Conservation (phyloP, 371 early-diverging fungal species). For the Choanephora cucurbitarum region DNA sequence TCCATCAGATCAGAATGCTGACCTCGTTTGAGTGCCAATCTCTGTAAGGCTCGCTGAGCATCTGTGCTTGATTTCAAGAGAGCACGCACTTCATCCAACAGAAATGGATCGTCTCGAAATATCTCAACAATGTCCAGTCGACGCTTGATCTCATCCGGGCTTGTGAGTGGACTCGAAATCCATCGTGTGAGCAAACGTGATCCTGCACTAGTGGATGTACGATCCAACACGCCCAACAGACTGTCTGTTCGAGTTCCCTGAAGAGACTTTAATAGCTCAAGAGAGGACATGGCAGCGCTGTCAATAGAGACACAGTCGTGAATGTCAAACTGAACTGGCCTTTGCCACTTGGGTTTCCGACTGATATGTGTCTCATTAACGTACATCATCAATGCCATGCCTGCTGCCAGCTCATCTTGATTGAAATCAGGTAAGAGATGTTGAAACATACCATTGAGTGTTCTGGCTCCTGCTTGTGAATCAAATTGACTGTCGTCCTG, state of each 20-base stretch:
- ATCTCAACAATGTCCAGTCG: slow-evolving; percentile 74
- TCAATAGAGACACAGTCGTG: slow-evolving; percentile 60
- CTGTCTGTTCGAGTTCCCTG: slow-evolving; percentile 58
- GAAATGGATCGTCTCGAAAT: slow-evolving; percentile 51
- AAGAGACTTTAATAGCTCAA: slow-evolving; percentile 59
- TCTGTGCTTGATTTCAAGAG: slow-evolving; percentile 63
- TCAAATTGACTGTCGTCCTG: slow-evolving; percentile 22
- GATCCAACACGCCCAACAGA: slow-evolving; percentile 68
- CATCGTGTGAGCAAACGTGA: slow-evolving; percentile 72
- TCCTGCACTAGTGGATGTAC: slow-evolving; percentile 82
- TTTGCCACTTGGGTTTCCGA: slow-evolving; percentile 46
- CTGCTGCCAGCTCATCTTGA: slow-evolving; percentile 50
- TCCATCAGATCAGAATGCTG: slow-evolving; percentile 69
- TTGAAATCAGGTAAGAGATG: slow-evolving; percentile 13
- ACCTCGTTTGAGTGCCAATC: slow-evolving; percentile 65
- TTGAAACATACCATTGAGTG: slow-evolving; percentile 13
- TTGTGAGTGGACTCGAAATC: slow-evolving; percentile 69
- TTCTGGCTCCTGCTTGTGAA: slow-evolving; percentile 10
- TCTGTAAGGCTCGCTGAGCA: slow-evolving; percentile 71
- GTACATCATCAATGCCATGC: slow-evolving; percentile 55
- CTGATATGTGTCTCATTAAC: slow-evolving; percentile 58
- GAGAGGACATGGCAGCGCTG: slow-evolving; percentile 57
- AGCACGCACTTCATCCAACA: slow-evolving; percentile 53
- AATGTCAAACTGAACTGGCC: slow-evolving; percentile 47
- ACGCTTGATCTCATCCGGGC: slow-evolving; percentile 52